phyloP scores from a whole-genome alignment of 2,329 filamentous ascomycete species.

The Xylariaceae sp. region DNA sequence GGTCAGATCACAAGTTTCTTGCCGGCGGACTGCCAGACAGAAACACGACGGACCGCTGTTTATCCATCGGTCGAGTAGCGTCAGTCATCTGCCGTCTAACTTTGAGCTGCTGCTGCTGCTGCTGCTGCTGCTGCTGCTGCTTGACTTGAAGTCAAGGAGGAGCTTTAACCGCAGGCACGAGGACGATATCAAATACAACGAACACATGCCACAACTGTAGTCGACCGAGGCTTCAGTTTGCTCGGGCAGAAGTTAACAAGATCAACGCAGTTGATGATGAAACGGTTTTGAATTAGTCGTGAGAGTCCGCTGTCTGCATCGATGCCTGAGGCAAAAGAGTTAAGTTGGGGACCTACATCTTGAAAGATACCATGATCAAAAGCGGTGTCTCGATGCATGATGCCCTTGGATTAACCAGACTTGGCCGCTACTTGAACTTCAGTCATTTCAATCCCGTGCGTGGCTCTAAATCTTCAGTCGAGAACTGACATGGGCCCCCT shows the following conservation, averaged over 20 bases:
- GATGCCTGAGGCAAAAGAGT: not conserved
- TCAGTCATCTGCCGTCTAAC: no score
- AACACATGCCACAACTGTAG: slow-evolving; percentile 22
- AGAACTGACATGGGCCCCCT: no score
- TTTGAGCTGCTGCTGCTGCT: no score
- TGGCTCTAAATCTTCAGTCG: no score
- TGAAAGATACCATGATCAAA: not conserved
- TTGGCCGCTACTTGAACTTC: no score
- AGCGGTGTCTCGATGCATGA: not conserved
- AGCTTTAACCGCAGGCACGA: slow-evolving; percentile 20
- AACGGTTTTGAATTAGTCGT: not conserved
- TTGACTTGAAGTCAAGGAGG: slow-evolving; percentile 2
- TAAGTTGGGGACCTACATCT: not conserved
- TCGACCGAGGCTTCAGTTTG: slow-evolving; percentile 19
- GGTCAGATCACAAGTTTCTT: no score
- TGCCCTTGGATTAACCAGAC: no score
- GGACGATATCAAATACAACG: slow-evolving; percentile 23
- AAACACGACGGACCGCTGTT: no score
- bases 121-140: no score
- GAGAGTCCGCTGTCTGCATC: not conserved
- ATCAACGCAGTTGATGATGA: not conserved
- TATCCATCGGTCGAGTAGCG: no score
- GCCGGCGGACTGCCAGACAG: no score
- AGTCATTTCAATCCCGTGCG: no score
- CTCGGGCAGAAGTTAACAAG: slow-evolving; percentile 4